Conservation (phyloP, 1,284 basidiomycete species). For the Amylostereum areolatum region DNA sequence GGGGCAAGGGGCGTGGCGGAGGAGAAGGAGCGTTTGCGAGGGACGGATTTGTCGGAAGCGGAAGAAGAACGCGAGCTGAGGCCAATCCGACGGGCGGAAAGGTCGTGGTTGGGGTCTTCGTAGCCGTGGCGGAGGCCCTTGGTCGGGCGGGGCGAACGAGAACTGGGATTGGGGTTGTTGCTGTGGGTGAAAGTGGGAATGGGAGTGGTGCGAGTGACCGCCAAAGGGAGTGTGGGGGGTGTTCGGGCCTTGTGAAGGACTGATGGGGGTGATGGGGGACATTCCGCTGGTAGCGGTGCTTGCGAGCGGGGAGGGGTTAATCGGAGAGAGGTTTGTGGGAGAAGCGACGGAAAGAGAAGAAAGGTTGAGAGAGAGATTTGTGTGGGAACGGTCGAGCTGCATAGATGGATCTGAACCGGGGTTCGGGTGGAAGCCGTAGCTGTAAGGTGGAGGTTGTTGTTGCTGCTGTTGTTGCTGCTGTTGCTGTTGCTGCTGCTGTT, state of each 20-base stretch:
- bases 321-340: conserved; percentile 56
- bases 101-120: conserved; percentile 26
- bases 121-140: conserved; percentile 20
- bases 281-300: conserved; percentile 30
- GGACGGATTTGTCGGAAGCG: conserved; percentile 43
- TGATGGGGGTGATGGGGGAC: conserved; percentile 56
- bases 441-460: conserved; percentile 10
- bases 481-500: conserved; percentile 20
- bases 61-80: conserved; percentile 31
- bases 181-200: conserved; percentile 20
- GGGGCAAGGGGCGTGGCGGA: conserved; percentile 34
- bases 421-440: conserved; percentile 18
- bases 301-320: conserved; percentile 39
- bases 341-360: conserved; percentile 57
- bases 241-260: conserved; percentile 37
- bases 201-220: conserved; percentile 6
- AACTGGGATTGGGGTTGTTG: conserved; percentile 30
- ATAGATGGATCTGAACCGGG: conserved; percentile 11
- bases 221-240: conserved; percentile 15
- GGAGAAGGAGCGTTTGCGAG: conserved; percentile 58
- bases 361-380: conserved; percentile 58
- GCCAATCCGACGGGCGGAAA: conserved; percentile 19
- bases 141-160: conserved; percentile 33
- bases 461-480: background rate
- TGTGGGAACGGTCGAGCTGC: conserved; percentile 21